Evolutionary conservation across 1,284 basidiomycete species (phyloP), one percentile per base, ranked within the genome.

Genomic region (Microbotryum silenes-acaulis): DNA sequence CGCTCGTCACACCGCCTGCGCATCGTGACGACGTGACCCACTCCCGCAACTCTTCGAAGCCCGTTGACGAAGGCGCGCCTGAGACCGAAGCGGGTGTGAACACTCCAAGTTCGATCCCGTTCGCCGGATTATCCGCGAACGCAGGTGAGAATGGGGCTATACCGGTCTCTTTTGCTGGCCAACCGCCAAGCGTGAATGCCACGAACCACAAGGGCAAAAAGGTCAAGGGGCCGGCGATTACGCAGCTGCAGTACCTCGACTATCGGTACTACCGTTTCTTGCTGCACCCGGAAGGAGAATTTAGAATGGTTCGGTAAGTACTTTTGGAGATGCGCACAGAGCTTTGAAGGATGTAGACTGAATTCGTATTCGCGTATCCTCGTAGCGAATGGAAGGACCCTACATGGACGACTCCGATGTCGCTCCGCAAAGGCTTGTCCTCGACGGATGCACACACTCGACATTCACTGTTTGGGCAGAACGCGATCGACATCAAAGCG

Each of bases 341-440:
- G 14, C 29, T 47, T 29, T 37, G 47, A 49, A 42, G n/a, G 48
- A 48, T 21, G 33, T 50, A 49, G 46, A 50, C 52, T 65, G 52
- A 37, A 57, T 45, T 33, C 31, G n/a, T 48, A 33, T 20, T 7
- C 23, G 53, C 31, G 18, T 29, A 23, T 6, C 56, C 59, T 53
- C 56, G 25, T 70, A 92, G 92, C 71, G 87, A 97, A 70, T 99
- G 96, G 96, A 82, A 91, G 64, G 94, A 98, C 75, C 81, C 84
- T 0, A 77, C 79, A 12, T 93, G 91, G 89, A 82, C 81, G 2
- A 82, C 83, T 6, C 74, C 85, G 9, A 74, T 78, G 48, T 77
- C 81, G 18, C 83, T 91, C 6, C 83, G 85, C 60, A 75, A 76
- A 51, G 91, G 91, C 3, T 74, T 94, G 6, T 75, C 78, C 25